A percentile compares a stretch with the other conserved stretches of the same genome.
These are phyloP conservation scores for Lyophyllum atratum DNA, from an alignment of 768 basidiomycete genomes.

Conservation along the genomic window DNA sequence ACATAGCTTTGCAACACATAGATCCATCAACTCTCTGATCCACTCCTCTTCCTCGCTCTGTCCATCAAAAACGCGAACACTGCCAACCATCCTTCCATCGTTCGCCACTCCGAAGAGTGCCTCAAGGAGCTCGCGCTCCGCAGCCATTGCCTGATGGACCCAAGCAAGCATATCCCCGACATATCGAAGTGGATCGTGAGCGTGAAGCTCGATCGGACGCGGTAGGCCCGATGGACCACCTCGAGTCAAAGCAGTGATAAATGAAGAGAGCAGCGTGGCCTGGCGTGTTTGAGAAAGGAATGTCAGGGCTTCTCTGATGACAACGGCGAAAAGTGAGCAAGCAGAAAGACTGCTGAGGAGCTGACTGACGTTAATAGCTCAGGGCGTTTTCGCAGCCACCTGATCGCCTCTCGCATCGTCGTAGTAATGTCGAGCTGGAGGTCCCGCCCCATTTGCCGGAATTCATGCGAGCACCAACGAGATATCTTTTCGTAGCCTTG, in stretches of 20 bases:
- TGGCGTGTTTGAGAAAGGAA: slow-evolving; percentile 83
- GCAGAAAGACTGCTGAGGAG: neutral
- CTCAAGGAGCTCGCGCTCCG: slow-evolving; percentile 93
- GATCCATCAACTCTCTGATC: slow-evolving; percentile 80
- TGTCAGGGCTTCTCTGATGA: slow-evolving; percentile 63
- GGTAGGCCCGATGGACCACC: slow-evolving; percentile 86
- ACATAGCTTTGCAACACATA: slow-evolving; percentile 79
- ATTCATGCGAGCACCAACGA: slow-evolving; percentile 84
- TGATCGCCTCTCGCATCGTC: slow-evolving; percentile 71
- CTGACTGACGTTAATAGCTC: slow-evolving; percentile 70
- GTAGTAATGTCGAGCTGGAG: slow-evolving; percentile 67
- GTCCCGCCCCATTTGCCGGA: slow-evolving; percentile 76
- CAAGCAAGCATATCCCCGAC: slow-evolving; percentile 98
- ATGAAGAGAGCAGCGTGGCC: slow-evolving; percentile 73
- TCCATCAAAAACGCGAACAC: slow-evolving; percentile 52
- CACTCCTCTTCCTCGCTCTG: slow-evolving; percentile 73
- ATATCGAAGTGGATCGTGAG: slow-evolving; percentile 95
- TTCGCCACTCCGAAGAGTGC: slow-evolving; percentile 73
- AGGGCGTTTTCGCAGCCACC: slow-evolving; percentile 72
- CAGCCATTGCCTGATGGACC: slow-evolving; percentile 95
- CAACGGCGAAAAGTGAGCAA: neutral
- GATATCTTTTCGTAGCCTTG: slow-evolving; percentile 88
- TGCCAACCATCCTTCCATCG: slow-evolving; percentile 76
- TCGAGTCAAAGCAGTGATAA: slow-evolving; percentile 85
- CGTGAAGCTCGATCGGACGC: slow-evolving; percentile 94